Evolutionary conservation across 176 grass and related monocot species (phyloP).

Genomic region (Carex littledalei): DNA sequence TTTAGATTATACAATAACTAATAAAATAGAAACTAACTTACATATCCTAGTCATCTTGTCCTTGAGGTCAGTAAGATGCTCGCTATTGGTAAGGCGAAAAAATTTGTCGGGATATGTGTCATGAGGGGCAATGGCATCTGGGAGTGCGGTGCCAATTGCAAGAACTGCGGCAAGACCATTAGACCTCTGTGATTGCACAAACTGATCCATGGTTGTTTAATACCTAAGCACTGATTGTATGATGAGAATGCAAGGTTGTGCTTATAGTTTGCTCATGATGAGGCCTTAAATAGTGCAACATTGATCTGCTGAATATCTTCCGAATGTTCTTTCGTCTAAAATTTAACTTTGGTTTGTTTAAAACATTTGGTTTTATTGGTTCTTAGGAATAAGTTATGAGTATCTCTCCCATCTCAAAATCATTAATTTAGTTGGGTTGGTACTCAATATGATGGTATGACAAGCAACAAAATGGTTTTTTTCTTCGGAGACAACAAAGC

Average conservation of each 20-base stretch:
- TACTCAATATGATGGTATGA: background rate
- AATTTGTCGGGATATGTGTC: background rate
- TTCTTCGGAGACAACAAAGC: background rate
- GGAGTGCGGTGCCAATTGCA: constrained; percentile 6
- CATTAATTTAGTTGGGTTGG: background rate
- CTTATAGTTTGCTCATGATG: background rate
- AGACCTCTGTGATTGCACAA: background rate
- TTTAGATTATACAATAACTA: background rate
- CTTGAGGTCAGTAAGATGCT: constrained; percentile 4
- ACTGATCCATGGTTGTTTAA: background rate
- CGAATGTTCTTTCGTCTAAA: background rate
- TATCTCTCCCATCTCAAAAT: background rate
- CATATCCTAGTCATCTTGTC: constrained; percentile 3
- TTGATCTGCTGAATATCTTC: background rate
- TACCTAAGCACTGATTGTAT: background rate
- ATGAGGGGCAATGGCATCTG: background rate
- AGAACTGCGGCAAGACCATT: background rate
- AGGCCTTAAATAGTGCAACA: background rate
- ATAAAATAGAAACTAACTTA: background rate
- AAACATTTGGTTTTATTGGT: background rate
- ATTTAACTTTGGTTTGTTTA: background rate
- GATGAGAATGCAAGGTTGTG: background rate
- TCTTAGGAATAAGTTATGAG: background rate
- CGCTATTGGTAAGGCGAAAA: background rate
- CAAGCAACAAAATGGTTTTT: background rate